phyloP scores from a whole-genome alignment of 1,284 basidiomycete genomes.

The Puccinia hordei region DNA sequence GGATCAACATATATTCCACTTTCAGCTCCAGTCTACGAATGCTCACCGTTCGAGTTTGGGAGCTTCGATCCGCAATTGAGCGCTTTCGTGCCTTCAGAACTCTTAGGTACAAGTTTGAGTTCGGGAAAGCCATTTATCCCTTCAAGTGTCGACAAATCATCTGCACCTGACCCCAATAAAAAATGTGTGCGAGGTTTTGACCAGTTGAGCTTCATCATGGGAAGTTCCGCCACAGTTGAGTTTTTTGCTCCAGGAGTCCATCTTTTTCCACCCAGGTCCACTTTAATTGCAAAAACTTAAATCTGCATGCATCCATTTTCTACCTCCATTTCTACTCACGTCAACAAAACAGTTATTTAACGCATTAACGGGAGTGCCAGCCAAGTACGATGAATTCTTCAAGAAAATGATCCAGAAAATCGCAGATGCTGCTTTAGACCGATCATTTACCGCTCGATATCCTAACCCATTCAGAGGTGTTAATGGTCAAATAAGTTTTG shows the following conservation, averaged over 20 bases:
- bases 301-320: neutral
- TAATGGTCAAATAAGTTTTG: constrained; percentile 45
- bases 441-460: constrained; percentile 21
- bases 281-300: too few relatives aligned
- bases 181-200: constrained; percentile 36
- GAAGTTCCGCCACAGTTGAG: constrained; percentile 45
- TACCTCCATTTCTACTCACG: neutral
- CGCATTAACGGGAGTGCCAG: neutral
- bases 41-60: constrained; percentile 63
- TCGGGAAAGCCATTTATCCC: constrained; percentile 56
- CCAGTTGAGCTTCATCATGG: constrained; percentile 37
- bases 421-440: constrained; percentile 13
- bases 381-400: constrained; percentile 6
- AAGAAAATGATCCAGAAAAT: neutral
- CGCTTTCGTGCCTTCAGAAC: constrained; percentile 57
- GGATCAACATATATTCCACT: constrained; percentile 13
- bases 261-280: neutral
- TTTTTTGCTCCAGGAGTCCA: constrained; percentile 52
- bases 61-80: constrained; percentile 60
- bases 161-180: neutral
- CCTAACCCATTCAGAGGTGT: constrained; percentile 52
- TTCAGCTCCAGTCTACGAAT: constrained; percentile 61
- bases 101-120: constrained; percentile 53
- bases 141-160: constrained; percentile 9
- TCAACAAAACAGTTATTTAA: constrained; percentile 27